Evolutionary conservation across 441 rosid species (phyloP).

Genomic region (Corymbia citriodora): DNA sequence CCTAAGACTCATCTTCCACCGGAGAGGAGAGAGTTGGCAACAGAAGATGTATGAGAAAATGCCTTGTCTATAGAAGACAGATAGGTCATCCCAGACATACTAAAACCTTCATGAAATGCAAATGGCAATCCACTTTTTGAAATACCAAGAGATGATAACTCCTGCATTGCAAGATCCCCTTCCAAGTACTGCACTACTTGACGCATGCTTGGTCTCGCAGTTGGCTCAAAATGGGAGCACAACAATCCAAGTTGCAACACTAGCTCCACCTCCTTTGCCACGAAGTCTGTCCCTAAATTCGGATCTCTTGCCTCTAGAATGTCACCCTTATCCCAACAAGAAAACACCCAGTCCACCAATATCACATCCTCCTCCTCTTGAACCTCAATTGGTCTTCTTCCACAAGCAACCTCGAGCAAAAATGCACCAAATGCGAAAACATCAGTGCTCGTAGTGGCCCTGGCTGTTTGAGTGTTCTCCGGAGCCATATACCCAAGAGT

Average conservation of each 20-base stretch:
- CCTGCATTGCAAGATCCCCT: not conserved
- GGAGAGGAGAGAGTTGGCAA: too few relatives aligned
- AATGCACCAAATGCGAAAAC: constrained; percentile 32
- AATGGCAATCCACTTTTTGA: too few relatives aligned
- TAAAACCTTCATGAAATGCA: too few relatives aligned
- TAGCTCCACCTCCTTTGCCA: constrained; percentile 41
- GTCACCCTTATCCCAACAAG: constrained; percentile 35
- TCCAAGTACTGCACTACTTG: not conserved
- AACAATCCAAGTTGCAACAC: constrained; percentile 47
- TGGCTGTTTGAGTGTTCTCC: not conserved
- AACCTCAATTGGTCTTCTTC: constrained; percentile 44
- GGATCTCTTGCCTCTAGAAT: constrained; percentile 36
- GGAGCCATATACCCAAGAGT: not conserved
- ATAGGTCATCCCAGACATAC: too few relatives aligned
- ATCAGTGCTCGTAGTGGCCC: not conserved
- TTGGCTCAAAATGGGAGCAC: constrained; percentile 33
- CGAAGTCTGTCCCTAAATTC: constrained; percentile 30
- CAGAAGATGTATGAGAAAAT: too few relatives aligned
- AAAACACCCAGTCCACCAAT: constrained; percentile 40
- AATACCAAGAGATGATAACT: not conserved
- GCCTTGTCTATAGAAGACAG: too few relatives aligned
- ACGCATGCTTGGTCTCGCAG: not conserved
- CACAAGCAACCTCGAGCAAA: constrained; percentile 57
- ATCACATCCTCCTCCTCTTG: constrained; percentile 13
- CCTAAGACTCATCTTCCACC: too few relatives aligned